Base-by-base conservation (phyloP, 768 basidiomycete genomes). In the Russula virescens region DNA sequence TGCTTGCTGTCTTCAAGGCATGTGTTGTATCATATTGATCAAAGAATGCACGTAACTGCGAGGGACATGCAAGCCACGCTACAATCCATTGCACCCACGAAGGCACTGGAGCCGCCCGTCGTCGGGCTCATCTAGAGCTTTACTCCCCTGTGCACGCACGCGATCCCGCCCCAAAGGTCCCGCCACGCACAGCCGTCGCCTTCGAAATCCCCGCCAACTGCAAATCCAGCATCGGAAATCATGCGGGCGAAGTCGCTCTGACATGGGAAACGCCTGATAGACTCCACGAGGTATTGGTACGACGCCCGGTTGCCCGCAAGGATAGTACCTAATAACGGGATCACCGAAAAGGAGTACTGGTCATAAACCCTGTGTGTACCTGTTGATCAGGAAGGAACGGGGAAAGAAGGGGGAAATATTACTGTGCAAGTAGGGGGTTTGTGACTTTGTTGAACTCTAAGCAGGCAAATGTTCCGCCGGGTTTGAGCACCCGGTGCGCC, bases 251-350 rank as follows among this genome's bases (percentile, higher is more conserved):
- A 98, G 60, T 90, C 87, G 9, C 82, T 77, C 73, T 97, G 95
- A 13, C 84, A 79, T 28, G 95, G 95, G 79, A 98, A 98, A 68
- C 84, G 85, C 46, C 94, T 88, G 69, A 99, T 98, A 13, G 94
- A 97, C 74, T 99, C 97, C 47, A 98, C 93, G 48, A 99, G 82
- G 73, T 99, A 98, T 73, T 98, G 94, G 74, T 99, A 99, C 7
- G 94, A 96, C 23, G 85, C 88, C 23, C 96, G 82, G 75, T 99
- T 96, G 0, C 91, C 90, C 11, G 94, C 91, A n/a, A 99, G 78
- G 68, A 99, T 91, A 21, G 94, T 96, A n/a, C 97, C 97, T 50
- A 99, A 76, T 21, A 96, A 78, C 2, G 97, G 97, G 70, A 99
- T 97, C 63, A 98, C 82, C 0, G 89, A 85, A 81, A 99, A 99